Evolutionary conservation across 1,284 basidiomycete genomes (phyloP), one percentile per base, ranked within the genome.

Genomic region (Irpex rosettiformis): DNA sequence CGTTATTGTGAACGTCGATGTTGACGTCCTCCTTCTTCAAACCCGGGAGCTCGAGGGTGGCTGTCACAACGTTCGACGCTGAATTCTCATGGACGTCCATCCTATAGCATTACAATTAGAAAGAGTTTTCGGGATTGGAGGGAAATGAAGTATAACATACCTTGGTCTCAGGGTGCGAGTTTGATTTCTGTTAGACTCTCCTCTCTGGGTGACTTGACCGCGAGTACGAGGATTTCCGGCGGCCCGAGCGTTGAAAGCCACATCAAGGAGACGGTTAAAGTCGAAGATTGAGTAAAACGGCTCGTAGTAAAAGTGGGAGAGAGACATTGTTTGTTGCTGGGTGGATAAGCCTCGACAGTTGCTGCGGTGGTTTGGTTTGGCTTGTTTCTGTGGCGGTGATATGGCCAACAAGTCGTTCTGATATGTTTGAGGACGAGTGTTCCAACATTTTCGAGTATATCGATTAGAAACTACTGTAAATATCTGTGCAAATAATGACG

Each of bases 11-110:
- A 29, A 79, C 63, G 49, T 81, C 76, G 43, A 81, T 74, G 51
- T 58, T 58, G 53, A 82, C 70, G 28, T 78, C 66, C 6, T 78
- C 72, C 18, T 75, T 72, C 64, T 71, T 75, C 52, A 82, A 8
- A 3, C 80, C 78, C 1, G 80, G 79, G 21, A 83, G 65, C 56
- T 83, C 79, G 52, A 83, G 79, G 1, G 72, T 70, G 10, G 79
- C 80, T 0, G 75, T 77, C 33, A 81, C 72, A 1, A 66, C 61
- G 58, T 80, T 80, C n/a, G 61, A 66, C 2, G 74, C 67, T 3
- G 58, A 33, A 55, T 76, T 67, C 61, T 82, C 79, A 60, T 79
- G 74, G 1, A 82, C 64, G 59, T 82, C 79, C 74, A 81, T 77
- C 55, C 80, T 80, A 59, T 7, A 2, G 28, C 4, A 2, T 28